Conservation (phyloP, 805 yeast species). For the Pichia eremophila region DNA sequence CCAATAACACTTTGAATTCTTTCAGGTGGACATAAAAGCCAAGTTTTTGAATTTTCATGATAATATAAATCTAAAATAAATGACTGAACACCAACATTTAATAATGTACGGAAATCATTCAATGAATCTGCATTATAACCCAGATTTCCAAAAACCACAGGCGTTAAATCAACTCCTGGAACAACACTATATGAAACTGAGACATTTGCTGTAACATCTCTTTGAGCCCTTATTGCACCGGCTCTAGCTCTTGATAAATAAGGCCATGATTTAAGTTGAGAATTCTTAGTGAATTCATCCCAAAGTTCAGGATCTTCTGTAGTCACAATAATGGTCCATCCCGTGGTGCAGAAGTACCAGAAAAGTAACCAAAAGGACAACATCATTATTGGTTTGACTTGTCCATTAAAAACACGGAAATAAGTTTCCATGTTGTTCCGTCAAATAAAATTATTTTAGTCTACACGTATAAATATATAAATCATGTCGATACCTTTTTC, state of each 20-base stretch:
- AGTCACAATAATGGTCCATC: neutral
- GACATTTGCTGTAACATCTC: constrained; percentile 35
- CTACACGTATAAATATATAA: no score
- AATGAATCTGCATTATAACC: constrained; percentile 29
- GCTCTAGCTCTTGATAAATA: constrained; percentile 21
- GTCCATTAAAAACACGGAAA: no score
- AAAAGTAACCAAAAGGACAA: neutral
- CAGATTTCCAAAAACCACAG: constrained; percentile 22
- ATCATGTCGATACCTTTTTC: no score
- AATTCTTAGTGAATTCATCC: neutral
- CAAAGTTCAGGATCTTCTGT: neutral
- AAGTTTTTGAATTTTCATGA: constrained; percentile 35
- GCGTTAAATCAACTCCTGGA: constrained; percentile 31
- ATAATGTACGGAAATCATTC: constrained; percentile 19
- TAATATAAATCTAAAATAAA: constrained; percentile 49
- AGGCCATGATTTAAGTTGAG: constrained; percentile 23
- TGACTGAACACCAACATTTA: constrained; percentile 37
- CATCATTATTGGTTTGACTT: no score
- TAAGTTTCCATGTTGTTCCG: no score
- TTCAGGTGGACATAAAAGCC: constrained; percentile 47
- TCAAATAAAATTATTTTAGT: no score
- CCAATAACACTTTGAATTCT: neutral
- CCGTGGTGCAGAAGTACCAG: neutral
- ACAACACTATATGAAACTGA: constrained; percentile 31
- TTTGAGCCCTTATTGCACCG: constrained; percentile 34